phyloP scores from a whole-genome alignment of 768 basidiomycete genomes.

The Mycena galericulata region DNA sequence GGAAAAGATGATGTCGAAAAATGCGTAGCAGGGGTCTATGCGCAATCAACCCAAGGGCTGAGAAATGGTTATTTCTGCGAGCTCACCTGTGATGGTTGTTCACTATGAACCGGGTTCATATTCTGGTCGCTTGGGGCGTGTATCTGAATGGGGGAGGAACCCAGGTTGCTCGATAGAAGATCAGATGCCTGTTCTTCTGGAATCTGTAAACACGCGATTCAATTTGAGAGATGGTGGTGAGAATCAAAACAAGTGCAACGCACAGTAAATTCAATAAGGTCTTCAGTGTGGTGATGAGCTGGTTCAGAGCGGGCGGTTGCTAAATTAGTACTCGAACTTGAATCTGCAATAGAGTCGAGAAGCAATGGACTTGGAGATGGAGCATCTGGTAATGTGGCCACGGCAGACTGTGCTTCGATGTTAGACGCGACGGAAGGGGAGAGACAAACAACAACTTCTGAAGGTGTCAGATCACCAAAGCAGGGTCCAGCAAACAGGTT shows the following conservation, averaged over 20 bases:
- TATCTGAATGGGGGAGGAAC: background rate
- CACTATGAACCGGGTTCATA: background rate
- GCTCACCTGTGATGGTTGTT: background rate
- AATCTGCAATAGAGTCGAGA: background rate
- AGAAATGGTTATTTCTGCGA: background rate
- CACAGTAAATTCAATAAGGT: constrained; percentile 20
- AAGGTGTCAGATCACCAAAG: constrained; percentile 41
- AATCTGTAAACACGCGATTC: background rate
- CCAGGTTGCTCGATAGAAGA: background rate
- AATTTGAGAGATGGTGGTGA: background rate
- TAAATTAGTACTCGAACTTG: background rate
- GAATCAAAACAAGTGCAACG: background rate
- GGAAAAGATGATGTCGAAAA: background rate
- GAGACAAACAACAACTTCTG: constrained; percentile 31
- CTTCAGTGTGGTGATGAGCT: background rate
- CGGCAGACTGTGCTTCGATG: background rate
- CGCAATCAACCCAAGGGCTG: background rate
- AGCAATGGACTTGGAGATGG: constrained; percentile 30
- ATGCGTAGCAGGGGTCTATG: constrained; percentile 1
- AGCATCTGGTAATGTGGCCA: constrained; percentile 26
- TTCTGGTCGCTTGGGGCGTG: background rate
- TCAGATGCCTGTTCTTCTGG: constrained; percentile 3
- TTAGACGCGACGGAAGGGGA: background rate
- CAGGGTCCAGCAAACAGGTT: constrained; percentile 38
- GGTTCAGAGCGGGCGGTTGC: background rate